phyloP scores from a whole-genome alignment of 1,284 basidiomycete genomes.

The Xerocomus minutiporus region DNA sequence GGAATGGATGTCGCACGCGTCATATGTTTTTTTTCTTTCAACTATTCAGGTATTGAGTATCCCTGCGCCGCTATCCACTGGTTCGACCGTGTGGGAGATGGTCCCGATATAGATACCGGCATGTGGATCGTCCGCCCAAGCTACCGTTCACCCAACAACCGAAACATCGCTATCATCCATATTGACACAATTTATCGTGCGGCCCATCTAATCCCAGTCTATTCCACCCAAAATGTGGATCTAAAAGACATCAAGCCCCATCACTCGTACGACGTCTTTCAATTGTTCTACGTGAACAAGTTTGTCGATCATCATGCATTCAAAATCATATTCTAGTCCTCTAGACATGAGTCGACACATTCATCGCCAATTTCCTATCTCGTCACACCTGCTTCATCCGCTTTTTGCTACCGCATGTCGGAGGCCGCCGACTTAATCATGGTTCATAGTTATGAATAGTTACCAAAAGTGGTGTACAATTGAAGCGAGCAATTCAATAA shows the following conservation, averaged over 20 bases:
- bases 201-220: constrained; percentile 6
- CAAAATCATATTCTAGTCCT: no score
- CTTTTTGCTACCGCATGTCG: no score
- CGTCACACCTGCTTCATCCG: no score
- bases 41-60: not conserved
- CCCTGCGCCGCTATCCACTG: not conserved
- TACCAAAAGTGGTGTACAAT: no score
- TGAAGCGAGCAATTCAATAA: no score
- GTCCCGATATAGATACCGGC: not conserved
- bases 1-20: not conserved
- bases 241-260: not conserved
- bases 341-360: no score
- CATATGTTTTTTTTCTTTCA: not conserved
- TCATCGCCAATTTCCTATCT: no score
- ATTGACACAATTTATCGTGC: not conserved
- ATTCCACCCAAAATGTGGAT: not conserved
- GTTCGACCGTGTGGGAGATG: not conserved
- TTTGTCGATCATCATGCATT: no score
- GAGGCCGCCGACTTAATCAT: no score
- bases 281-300: not conserved
- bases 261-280: not conserved
- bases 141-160: not conserved
- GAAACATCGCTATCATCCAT: not conserved
- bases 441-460: no score
- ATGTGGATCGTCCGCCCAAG: not conserved